Conservation (phyloP, 1,284 basidiomycete genomes). For the Ganoderma leucocontextum region DNA sequence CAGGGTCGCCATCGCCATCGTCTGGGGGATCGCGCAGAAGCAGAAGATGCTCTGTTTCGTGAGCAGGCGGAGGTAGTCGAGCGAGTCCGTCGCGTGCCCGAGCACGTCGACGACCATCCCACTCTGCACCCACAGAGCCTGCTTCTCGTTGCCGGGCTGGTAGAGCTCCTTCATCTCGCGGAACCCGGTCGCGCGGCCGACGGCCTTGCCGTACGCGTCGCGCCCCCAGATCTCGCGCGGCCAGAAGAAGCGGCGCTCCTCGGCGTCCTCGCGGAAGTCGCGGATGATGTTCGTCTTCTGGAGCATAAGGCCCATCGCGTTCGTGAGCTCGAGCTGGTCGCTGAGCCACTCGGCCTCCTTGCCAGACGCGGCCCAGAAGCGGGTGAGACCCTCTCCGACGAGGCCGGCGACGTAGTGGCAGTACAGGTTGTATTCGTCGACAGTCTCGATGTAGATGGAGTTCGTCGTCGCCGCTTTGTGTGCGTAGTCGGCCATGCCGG, state of each 20-base stretch:
- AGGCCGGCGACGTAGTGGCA: constrained; percentile 99
- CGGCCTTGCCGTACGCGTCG: constrained; percentile 57
- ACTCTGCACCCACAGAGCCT: constrained; percentile 83
- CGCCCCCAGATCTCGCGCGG: constrained; percentile 90
- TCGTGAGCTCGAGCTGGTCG: constrained; percentile 87
- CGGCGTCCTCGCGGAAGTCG: constrained; percentile 93
- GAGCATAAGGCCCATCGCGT: constrained; percentile 96
- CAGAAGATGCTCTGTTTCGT: constrained; percentile 95
- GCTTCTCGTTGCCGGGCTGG: constrained; percentile 58
- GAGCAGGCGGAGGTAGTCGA: constrained; percentile 92
- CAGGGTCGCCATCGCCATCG: constrained; percentile 97
- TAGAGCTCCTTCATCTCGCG: constrained; percentile 72
- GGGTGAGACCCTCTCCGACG: constrained; percentile 95
- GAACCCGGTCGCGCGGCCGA: constrained; percentile 51
- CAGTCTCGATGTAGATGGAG: constrained; percentile 74
- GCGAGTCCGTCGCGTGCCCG: constrained; percentile 82
- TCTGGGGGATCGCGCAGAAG: constrained; percentile 95
- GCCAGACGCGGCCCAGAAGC: constrained; percentile 88
- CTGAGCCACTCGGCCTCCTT: constrained; percentile 86
- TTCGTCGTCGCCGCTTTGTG: constrained; percentile 80
- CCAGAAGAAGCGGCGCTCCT: constrained; percentile 93
- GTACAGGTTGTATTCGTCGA: constrained; percentile 94
- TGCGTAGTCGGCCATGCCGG: constrained; percentile 95
- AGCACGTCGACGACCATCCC: constrained; percentile 93
- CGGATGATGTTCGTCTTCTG: constrained; percentile 99